Percentiles rank a stretch among this genome's conserved stretches.
Conservation (phyloP, 2,329 filamentous ascomycete species). For the Aspergillus tamarii region DNA sequence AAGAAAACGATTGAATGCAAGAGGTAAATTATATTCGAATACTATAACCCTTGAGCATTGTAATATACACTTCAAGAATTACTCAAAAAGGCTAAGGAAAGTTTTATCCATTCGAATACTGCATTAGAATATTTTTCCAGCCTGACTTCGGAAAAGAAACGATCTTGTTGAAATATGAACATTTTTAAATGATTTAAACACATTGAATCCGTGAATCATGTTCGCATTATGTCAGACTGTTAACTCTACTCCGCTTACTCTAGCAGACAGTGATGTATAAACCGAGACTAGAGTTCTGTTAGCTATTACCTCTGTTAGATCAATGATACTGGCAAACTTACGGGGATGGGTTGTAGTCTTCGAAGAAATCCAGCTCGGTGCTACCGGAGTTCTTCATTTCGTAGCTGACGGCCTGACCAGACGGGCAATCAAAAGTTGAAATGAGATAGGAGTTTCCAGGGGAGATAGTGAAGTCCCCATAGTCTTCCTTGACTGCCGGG, state of each 20-base stretch:
- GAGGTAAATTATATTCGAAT: neutral
- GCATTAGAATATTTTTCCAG: neutral
- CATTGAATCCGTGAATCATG: slow-evolving; percentile 20
- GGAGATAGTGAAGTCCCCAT: slow-evolving; percentile 49
- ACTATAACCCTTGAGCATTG: too few species aligned
- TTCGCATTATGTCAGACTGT: slow-evolving; percentile 17
- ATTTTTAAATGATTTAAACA: slow-evolving; percentile 6
- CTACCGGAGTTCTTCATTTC: slow-evolving; percentile 56
- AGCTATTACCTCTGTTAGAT: slow-evolving; percentile 4
- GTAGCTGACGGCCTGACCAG: slow-evolving; percentile 55
- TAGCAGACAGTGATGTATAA: slow-evolving; percentile 49
- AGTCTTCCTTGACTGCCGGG: slow-evolving; percentile 50
- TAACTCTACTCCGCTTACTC: slow-evolving; percentile 13
- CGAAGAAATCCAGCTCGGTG: slow-evolving; percentile 63
- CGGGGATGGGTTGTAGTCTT: slow-evolving; percentile 63
- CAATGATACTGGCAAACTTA: slow-evolving; percentile 30
- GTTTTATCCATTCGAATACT: neutral
- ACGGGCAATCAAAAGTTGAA: slow-evolving; percentile 58
- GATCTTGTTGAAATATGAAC: neutral
- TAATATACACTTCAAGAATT: neutral
- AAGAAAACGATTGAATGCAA: neutral
- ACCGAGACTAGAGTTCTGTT: slow-evolving; percentile 37
- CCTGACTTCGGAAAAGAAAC: neutral
- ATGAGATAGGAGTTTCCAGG: slow-evolving; percentile 61
- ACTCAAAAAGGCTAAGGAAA: neutral